Percentiles rank a stretch among this genome's conserved stretches.
Evolutionary conservation across 2,329 filamentous ascomycete genomes (phyloP).

Genomic region (Botrytis paeoniae): DNA sequence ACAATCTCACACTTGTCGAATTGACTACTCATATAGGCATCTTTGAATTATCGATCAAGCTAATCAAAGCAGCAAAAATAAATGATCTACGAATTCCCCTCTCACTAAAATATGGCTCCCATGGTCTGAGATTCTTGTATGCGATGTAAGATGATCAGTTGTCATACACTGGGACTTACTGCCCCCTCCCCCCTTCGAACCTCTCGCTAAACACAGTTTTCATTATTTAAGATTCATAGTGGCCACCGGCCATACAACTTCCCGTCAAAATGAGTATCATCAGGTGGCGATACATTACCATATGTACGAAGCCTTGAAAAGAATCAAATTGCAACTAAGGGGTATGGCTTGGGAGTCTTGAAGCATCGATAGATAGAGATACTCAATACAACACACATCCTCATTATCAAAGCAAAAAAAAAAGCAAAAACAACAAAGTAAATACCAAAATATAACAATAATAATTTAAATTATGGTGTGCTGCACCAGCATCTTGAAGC

Average conservation of each 20-base stretch:
- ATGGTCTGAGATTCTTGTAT: background rate
- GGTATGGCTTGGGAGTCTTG: background rate
- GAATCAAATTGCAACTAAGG: background rate
- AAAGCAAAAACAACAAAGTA: background rate
- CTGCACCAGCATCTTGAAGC: background rate
- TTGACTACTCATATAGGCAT: no score
- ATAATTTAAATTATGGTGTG: background rate
- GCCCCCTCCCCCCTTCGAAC: background rate
- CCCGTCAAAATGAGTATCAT: no score
- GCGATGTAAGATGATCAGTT: background rate
- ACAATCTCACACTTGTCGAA: no score
- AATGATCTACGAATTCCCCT: no score
- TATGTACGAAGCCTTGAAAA: background rate
- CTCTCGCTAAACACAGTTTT: background rate
- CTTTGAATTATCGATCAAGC: no score
- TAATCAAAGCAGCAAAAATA: no score
- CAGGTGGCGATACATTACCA: background rate
- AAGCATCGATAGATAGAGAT: background rate
- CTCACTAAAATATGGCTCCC: background rate
- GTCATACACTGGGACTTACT: background rate
- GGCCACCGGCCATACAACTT: no score
- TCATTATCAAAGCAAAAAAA: background rate
- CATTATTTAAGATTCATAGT: background rate
- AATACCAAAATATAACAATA: no score
- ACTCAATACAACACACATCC: no score